These are phyloP conservation scores for Coniochaeta ligniaria DNA, from an alignment of 2,329 filamentous ascomycete species.

Conservation along the genomic window DNA sequence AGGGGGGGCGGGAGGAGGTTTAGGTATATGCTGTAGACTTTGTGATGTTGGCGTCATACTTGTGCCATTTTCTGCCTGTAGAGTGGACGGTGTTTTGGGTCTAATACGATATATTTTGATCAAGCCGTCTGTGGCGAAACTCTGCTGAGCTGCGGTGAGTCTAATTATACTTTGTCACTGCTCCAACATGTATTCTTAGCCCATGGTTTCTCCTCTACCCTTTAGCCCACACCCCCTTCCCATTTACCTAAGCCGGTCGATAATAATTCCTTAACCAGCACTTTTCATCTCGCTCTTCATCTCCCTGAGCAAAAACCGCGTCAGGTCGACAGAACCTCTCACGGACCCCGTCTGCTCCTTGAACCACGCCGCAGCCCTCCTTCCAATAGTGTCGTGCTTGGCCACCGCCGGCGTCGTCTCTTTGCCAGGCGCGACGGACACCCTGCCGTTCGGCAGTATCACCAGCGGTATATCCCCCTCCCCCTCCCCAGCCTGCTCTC, in stretches of 20 bases:
- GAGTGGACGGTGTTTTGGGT: not conserved
- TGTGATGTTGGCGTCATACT: not conserved
- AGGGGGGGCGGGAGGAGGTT: constrained; percentile 23
- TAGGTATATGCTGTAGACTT: constrained; percentile 36
- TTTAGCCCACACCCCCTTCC: too few species aligned
- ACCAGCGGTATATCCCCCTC: not conserved
- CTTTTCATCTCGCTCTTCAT: not conserved
- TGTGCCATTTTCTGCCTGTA: not conserved
- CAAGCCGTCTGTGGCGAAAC: not conserved
- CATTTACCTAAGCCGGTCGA: too few species aligned
- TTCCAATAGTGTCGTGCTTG: not conserved
- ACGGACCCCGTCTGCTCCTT: not conserved
- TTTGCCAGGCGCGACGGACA: not conserved
- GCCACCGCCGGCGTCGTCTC: not conserved
- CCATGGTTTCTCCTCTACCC: not conserved
- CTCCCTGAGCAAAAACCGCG: not conserved
- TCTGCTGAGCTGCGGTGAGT: not conserved
- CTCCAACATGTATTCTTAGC: not conserved
- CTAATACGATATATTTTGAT: not conserved
- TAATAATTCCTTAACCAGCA: not conserved
- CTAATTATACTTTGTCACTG: not conserved
- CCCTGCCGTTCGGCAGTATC: not conserved
- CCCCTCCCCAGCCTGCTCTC: not conserved
- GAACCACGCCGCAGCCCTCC: not conserved
- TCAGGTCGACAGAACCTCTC: not conserved